These are phyloP conservation scores for Gryganskiella cystojenkinii DNA, from an alignment of 192 early-diverging fungal genomes.

Conservation along the genomic window DNA sequence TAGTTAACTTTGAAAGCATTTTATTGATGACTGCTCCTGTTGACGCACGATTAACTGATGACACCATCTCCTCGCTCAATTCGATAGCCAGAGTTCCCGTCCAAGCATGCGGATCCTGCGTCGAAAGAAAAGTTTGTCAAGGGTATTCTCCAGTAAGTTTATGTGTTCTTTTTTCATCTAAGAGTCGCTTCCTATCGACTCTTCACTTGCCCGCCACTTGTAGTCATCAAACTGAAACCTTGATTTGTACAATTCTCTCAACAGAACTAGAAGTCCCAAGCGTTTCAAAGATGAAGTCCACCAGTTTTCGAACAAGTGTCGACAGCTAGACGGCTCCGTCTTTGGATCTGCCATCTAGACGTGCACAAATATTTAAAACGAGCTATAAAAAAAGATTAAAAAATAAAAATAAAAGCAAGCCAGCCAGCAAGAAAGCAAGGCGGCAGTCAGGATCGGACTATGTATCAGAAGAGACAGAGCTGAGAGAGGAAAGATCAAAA, in stretches of 20 bases:
- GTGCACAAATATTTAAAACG: too few relatives aligned
- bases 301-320: conserved; percentile 58
- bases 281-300: conserved; percentile 56
- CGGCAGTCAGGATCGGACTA: too few relatives aligned
- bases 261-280: conserved; percentile 58
- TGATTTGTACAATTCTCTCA: neutral
- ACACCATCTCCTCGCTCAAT: neutral
- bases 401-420: too few relatives aligned
- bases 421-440: too few relatives aligned
- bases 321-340: conserved; percentile 55
- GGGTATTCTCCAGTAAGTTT: conserved; percentile 59
- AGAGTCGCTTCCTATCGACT: too few relatives aligned
- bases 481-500: too few relatives aligned
- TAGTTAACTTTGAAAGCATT: too few relatives aligned
- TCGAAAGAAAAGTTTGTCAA: conserved; percentile 64
- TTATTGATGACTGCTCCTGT: too few relatives aligned
- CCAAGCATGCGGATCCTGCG: conserved; percentile 51
- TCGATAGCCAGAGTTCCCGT: conserved; percentile 61
- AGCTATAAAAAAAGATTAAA: too few relatives aligned
- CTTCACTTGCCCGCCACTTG: too few relatives aligned
- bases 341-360: conserved; percentile 55
- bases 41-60: neutral
- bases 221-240: neutral
- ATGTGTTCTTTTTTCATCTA: too few relatives aligned
- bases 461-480: too few relatives aligned